Conservation (phyloP, 1,284 basidiomycete genomes). For the Cerrena zonata region DNA sequence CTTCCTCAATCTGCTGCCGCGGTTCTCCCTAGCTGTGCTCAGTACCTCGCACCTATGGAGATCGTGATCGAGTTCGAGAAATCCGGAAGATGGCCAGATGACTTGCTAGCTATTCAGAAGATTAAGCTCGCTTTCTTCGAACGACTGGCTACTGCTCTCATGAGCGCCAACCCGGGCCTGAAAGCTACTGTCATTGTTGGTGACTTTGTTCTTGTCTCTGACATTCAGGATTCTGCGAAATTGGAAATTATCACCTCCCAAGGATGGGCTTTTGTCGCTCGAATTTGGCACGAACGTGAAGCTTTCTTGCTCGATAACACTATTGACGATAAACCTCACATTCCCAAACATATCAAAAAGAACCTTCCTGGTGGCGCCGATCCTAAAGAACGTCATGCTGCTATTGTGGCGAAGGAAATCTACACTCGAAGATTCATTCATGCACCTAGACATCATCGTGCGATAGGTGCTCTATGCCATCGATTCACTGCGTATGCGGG, state of each 20-base stretch:
- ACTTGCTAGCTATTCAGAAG: conserved; percentile 87
- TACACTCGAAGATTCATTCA: conserved; percentile 73
- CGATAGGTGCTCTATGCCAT: conserved; percentile 76
- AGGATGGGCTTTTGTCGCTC: conserved; percentile 83
- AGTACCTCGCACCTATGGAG: conserved; percentile 66
- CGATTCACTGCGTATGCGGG: conserved; percentile 76
- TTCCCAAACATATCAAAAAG: conserved; percentile 35
- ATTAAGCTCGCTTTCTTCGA: conserved; percentile 93
- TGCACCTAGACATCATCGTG: conserved; percentile 80
- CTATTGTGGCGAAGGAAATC: conserved; percentile 58
- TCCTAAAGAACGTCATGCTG: conserved; percentile 48
- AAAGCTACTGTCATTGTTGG: conserved; percentile 57
- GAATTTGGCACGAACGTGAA: conserved; percentile 88
- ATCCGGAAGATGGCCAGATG: conserved; percentile 92
- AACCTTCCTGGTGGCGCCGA: conserved; percentile 24
- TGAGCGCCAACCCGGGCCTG: conserved; percentile 46
- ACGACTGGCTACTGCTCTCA: conserved; percentile 61
- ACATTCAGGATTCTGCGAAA: conserved; percentile 64
- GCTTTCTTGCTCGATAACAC: conserved; percentile 73
- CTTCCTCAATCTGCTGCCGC: conserved; percentile 40
- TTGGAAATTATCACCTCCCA: conserved; percentile 77
- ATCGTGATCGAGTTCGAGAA: conserved; percentile 84
- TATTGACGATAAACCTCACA: conserved; percentile 38
- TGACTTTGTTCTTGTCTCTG: conserved; percentile 41
- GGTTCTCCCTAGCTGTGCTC: conserved; percentile 49